Evolutionary conservation across 257 asterid genomes (phyloP).

Genomic region (Pogostemon cablin): DNA sequence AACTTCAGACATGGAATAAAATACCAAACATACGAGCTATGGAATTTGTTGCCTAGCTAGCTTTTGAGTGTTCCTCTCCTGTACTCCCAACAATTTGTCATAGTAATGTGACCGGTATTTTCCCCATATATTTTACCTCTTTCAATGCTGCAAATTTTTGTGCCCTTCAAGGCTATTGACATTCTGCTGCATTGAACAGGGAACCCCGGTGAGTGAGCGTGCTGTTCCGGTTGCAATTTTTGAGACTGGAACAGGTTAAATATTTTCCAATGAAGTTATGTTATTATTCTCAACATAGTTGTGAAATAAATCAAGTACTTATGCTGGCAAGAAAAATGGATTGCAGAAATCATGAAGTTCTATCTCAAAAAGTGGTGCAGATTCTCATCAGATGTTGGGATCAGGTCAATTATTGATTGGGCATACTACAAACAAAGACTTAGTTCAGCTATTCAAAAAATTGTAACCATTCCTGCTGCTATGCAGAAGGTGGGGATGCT

Average conservation of each 20-base stretch:
- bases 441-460: conserved; percentile 91
- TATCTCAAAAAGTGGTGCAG: conserved; percentile 97
- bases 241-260: conserved; percentile 84
- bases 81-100: conserved; percentile 16
- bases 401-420: conserved; percentile 98
- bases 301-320: conserved; percentile 36
- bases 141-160: conserved; percentile 14
- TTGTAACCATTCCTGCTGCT: conserved; percentile 96
- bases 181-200: conserved; percentile 60
- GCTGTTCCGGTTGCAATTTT: conserved; percentile 99
- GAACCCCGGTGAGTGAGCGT: conserved; percentile 98
- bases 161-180: conserved; percentile 33
- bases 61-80: conserved; percentile 20
- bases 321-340: conserved; percentile 35
- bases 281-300: conserved; percentile 25
- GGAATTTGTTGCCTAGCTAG: conserved; percentile 10
- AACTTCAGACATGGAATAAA: conserved; percentile 20
- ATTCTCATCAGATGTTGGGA: conserved; percentile 88
- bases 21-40: neutral
- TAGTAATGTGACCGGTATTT: conserved; percentile 20
- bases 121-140: conserved; percentile 24
- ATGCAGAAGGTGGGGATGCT: conserved; percentile 84
- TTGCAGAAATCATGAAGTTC: conserved; percentile 80
- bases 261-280: conserved; percentile 4
- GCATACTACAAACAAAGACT: conserved; percentile 95